Conservation (phyloP, 2,329 filamentous ascomycete species). For the Aspergillus ibericus region DNA sequence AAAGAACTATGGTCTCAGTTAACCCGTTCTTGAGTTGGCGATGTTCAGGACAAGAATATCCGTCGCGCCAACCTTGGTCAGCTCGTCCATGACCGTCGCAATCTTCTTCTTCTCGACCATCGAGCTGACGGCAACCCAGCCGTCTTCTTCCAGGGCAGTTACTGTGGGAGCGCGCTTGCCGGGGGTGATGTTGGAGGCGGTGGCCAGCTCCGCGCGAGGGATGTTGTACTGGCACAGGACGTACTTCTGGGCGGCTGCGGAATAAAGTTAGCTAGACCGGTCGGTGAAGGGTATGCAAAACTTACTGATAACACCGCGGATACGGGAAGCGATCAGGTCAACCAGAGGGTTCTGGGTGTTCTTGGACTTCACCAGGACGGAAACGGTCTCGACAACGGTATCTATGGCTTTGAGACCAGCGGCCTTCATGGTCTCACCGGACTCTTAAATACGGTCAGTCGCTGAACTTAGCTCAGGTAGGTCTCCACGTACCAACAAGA, state of each 20-base stretch:
- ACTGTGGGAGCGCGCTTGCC: slow-evolving; percentile 92
- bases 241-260: slow-evolving; percentile 76
- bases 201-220: slow-evolving; percentile 64
- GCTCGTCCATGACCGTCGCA: slow-evolving; percentile 81
- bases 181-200: slow-evolving; percentile 76
- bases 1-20: neutral
- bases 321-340: slow-evolving; percentile 79
- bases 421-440: slow-evolving; percentile 96
- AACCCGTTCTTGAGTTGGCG: slow-evolving; percentile 67
- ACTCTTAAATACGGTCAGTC: slow-evolving; percentile 60
- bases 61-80: slow-evolving; percentile 72
- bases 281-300: slow-evolving; percentile 6
- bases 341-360: slow-evolving; percentile 79
- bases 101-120: slow-evolving; percentile 92
- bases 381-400: slow-evolving; percentile 83
- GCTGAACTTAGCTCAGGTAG: neutral
- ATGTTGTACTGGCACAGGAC: slow-evolving; percentile 98
- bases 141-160: slow-evolving; percentile 81
- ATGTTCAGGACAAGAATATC: slow-evolving; percentile 86
- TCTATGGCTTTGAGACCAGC: slow-evolving; percentile 92
- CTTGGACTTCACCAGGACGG: slow-evolving; percentile 89
- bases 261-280: neutral
- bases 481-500: slow-evolving; percentile 72
- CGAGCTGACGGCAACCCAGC: slow-evolving; percentile 89
- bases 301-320: slow-evolving; percentile 85